Evolutionary conservation across 2,329 filamentous ascomycete species (phyloP).

Genomic region (Exophiala mesophila): DNA sequence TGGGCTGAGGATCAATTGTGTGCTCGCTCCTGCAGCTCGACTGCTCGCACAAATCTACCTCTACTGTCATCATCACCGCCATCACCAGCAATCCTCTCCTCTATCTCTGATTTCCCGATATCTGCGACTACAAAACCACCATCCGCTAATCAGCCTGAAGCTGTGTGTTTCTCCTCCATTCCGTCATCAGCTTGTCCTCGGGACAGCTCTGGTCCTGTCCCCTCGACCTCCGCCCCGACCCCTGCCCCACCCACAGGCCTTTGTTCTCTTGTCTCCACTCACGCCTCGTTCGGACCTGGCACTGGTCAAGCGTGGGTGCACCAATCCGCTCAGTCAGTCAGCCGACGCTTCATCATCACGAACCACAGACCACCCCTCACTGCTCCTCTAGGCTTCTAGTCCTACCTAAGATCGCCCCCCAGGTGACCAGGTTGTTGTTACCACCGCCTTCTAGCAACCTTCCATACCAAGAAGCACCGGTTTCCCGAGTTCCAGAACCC

Average conservation of each 20-base stretch:
- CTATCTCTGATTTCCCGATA: constrained; percentile 1
- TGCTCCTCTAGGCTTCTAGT: too few species aligned
- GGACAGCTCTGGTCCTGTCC: constrained; percentile 1
- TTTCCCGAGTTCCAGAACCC: constrained; percentile 12
- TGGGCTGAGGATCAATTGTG: too few species aligned
- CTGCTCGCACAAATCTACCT: too few species aligned
- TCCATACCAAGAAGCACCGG: not conserved
- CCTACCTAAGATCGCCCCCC: too few species aligned
- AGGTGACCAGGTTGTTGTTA: not conserved
- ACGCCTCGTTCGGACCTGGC: not conserved
- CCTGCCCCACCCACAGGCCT: not conserved
- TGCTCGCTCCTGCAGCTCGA: too few species aligned
- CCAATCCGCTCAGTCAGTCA: too few species aligned
- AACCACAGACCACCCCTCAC: not conserved
- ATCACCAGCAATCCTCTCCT: too few species aligned
- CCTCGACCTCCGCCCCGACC: constrained; percentile 11
- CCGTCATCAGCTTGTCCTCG: constrained; percentile 20
- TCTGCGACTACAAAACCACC: too few species aligned
- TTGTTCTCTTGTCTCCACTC: not conserved
- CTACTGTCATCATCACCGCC: constrained; percentile 1
- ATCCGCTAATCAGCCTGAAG: too few species aligned
- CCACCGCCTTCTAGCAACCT: not conserved
- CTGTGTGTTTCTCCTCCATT: constrained; percentile 18
- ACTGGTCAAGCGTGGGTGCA: not conserved
- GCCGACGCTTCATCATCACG: not conserved